These are phyloP conservation scores for Hanseniaspora taiwanica DNA, from an alignment of 805 yeast genomes.

Conservation along the genomic window DNA sequence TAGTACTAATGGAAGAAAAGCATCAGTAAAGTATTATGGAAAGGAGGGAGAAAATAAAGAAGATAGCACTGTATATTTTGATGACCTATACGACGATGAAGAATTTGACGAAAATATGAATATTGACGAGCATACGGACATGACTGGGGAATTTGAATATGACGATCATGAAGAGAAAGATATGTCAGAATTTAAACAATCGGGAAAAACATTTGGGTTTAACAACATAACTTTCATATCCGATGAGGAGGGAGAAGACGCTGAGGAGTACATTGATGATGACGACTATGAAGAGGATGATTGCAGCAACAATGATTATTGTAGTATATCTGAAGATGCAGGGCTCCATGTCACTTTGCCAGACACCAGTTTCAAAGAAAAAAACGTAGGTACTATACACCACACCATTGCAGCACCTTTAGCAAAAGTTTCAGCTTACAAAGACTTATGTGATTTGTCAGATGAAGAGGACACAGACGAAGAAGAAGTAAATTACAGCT, in stretches of 20 bases:
- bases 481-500: constrained; percentile 1
- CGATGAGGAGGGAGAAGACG: constrained; percentile 8
- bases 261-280: not conserved
- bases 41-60: constrained; percentile 10
- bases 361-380: not conserved
- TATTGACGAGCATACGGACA: constrained; percentile 22
- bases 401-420: no score
- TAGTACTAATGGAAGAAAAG: constrained; percentile 34
- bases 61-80: constrained; percentile 23
- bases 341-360: not conserved
- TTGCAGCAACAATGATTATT: not conserved
- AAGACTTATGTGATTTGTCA: constrained; percentile 17
- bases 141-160: no score
- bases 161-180: constrained; percentile 11
- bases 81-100: constrained; percentile 28
- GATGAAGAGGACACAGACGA: constrained; percentile 11
- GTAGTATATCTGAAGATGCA: not conserved
- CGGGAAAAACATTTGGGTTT: constrained; percentile 5
- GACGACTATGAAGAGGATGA: constrained; percentile 3
- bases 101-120: constrained; percentile 31
- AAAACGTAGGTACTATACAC: no score
- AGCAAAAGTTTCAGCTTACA: constrained; percentile 8
- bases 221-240: constrained; percentile 17
- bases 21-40: constrained; percentile 38
- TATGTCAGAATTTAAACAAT: not conserved